Evolutionary conservation across 805 yeast species (phyloP).

Genomic region (Candida awuae): DNA sequence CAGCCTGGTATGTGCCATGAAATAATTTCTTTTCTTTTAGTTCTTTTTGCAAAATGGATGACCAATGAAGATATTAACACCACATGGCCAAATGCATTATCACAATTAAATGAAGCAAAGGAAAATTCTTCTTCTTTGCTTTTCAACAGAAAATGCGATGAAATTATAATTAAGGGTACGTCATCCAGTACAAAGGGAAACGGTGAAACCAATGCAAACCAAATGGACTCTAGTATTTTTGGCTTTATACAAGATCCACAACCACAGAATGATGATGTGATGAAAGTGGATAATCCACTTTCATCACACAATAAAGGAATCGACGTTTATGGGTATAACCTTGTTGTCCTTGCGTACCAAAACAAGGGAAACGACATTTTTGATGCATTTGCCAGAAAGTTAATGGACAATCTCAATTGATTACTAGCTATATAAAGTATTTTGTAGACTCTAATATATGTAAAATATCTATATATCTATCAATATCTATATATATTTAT

Average conservation of each 20-base stretch:
- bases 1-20: slow-evolving; percentile 16
- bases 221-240: slow-evolving; percentile 24
- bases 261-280: slow-evolving; percentile 9
- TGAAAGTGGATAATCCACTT: neutral
- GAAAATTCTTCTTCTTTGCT: slow-evolving; percentile 9
- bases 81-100: slow-evolving; percentile 19
- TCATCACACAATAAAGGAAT: neutral
- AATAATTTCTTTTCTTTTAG: slow-evolving; percentile 17
- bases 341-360: slow-evolving; percentile 14
- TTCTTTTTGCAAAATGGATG: slow-evolving; percentile 20
- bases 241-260: slow-evolving; percentile 27
- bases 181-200: neutral
- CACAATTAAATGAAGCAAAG: slow-evolving; percentile 15
- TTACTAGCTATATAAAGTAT: neutral
- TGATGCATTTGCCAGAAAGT: slow-evolving; percentile 7
- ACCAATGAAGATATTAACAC: slow-evolving; percentile 11
- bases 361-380: neutral
- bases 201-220: slow-evolving; percentile 8
- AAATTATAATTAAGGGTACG: slow-evolving; percentile 6
- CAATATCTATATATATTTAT: no score
- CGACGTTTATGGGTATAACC: slow-evolving; percentile 18
- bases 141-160: slow-evolving; percentile 17
- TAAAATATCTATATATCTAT: neutral
- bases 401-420: slow-evolving; percentile 5
- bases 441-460: neutral